Base-by-base conservation (phyloP, 1,284 basidiomycete genomes). In the Ganoderma leucocontextum region DNA sequence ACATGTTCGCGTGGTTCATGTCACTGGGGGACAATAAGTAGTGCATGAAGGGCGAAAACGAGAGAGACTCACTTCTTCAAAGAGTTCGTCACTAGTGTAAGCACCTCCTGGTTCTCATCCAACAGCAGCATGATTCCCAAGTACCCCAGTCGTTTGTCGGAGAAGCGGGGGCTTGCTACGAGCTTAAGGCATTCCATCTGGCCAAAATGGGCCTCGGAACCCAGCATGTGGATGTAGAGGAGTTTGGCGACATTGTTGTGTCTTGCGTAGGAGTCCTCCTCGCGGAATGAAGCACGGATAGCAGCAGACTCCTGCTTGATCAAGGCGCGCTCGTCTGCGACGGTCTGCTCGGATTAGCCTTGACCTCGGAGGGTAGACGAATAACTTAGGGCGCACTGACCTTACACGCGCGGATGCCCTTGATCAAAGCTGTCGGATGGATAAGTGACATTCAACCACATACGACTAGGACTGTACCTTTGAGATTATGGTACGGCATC, bases 1-100 rank as follows among this genome's bases (percentile, higher is more conserved):
- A 99, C 95, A 98, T 98, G 82, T 99, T 99, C 13, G 97, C 93
- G 82, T 99, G 97, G 81, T 99, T 99, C 96, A 99, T 97, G 82
- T 99, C 98, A 82, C 97, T 99, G 76, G n/a, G 39, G 38, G 63
- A 47, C n/a, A n/a, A 12, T 69, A 35, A 66, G 19, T 57, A 57
- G 49, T 22, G 62, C 49, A 72, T 49, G 60, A 36, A 47, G 39
- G 60, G 49, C 12, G 57, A 49, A 36, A 13, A 29, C 15, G 10
- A 58, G 62, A 65, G 17, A 65, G 22, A 85, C 92, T 75, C 78
- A 98, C 97, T 99, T 99, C 84, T 99, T 99, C 75, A 99, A 82
- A 38, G 96, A 98, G 80, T 99, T 99, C 36, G 98, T 99, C 62
- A 99, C 97, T 47, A 99, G 86, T 2, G 96, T 99, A 73, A 99